Evolutionary conservation across 2,329 filamentous ascomycete species (phyloP).

Genomic region (Neopestalotiopsis rosae): DNA sequence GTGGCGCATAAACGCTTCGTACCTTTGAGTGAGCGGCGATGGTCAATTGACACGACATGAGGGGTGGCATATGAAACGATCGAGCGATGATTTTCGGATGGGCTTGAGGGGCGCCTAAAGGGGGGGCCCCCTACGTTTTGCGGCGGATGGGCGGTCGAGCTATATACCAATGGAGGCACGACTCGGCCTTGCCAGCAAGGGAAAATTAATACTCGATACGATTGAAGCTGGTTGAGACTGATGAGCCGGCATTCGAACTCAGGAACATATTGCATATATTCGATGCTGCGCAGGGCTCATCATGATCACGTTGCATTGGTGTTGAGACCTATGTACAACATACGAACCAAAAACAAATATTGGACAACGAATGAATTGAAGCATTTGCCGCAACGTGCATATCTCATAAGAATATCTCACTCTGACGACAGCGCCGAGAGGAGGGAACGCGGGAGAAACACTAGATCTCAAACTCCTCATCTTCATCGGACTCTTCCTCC

Average conservation of each 20-base stretch:
- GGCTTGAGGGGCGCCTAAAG: not conserved
- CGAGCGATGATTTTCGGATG: conserved; percentile 2
- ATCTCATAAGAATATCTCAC: not conserved
- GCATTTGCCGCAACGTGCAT: not conserved
- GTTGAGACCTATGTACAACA: conserved; percentile 16
- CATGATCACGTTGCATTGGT: conserved; percentile 8
- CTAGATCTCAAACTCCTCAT: not conserved
- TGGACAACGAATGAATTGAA: conserved; percentile 8
- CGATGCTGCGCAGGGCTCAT: not conserved
- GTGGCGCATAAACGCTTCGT: conserved; percentile 56
- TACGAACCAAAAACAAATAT: not conserved
- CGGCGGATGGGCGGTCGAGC: not conserved
- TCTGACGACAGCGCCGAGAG: no score
- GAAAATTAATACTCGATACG: not conserved
- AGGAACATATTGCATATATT: not conserved
- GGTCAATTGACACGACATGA: not conserved
- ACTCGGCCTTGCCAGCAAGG: not conserved
- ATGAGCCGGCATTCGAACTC: not conserved
- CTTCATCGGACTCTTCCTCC: conserved; percentile 14
- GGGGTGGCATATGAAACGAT: not conserved
- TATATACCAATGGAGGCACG: not conserved
- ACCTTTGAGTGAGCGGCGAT: not conserved
- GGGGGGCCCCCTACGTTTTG: not conserved
- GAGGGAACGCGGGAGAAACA: not conserved
- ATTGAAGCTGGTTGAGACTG: not conserved